Evolutionary conservation across 768 basidiomycete species (phyloP).

Genomic region (Epithele typhae): DNA sequence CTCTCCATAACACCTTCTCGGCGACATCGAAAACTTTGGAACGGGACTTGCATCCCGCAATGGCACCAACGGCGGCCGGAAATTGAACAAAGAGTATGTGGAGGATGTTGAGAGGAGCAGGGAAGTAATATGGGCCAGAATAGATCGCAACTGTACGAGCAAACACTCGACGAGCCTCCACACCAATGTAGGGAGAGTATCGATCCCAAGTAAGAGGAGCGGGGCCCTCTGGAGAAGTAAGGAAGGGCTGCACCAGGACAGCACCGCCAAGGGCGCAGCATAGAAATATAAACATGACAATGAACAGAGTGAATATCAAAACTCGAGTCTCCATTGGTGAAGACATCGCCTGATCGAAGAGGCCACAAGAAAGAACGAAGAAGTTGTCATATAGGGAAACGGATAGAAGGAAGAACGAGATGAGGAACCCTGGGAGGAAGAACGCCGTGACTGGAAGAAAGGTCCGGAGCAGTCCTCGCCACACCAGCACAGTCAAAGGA

Average conservation of each 20-base stretch:
- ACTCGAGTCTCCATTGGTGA: slow-evolving; percentile 47
- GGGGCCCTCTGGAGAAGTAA: slow-evolving; percentile 4
- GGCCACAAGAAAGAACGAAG: slow-evolving; percentile 7
- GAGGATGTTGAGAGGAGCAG: slow-evolving; percentile 49
- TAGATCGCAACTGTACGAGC: slow-evolving; percentile 32
- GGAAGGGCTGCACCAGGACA: slow-evolving; percentile 25
- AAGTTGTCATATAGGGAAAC: slow-evolving; percentile 41
- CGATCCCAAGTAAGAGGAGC: slow-evolving; percentile 39
- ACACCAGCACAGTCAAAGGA: slow-evolving; percentile 42
- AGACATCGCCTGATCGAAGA: slow-evolving; percentile 18
- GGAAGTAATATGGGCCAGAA: slow-evolving; percentile 37
- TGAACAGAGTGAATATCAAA: slow-evolving; percentile 36
- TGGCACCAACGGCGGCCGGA: slow-evolving; percentile 8
- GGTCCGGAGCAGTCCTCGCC: slow-evolving; percentile 32
- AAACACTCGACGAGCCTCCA: slow-evolving; percentile 40
- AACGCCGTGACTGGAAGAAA: slow-evolving; percentile 39
- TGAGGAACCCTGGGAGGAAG: slow-evolving; percentile 45
- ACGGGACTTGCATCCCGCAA: slow-evolving; percentile 16
- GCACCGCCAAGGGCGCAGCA: slow-evolving; percentile 32
- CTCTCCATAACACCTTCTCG: slow-evolving; percentile 39
- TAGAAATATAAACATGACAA: slow-evolving; percentile 31
- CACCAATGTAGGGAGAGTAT: slow-evolving; percentile 40
- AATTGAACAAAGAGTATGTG: slow-evolving; percentile 18
- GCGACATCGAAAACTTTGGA: slow-evolving; percentile 9
- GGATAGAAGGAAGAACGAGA: slow-evolving; percentile 42